Evolutionary conservation across 1,284 basidiomycete species (phyloP), one percentile per base, ranked within the genome.

Genomic region (Cryptococcus floricola): DNA sequence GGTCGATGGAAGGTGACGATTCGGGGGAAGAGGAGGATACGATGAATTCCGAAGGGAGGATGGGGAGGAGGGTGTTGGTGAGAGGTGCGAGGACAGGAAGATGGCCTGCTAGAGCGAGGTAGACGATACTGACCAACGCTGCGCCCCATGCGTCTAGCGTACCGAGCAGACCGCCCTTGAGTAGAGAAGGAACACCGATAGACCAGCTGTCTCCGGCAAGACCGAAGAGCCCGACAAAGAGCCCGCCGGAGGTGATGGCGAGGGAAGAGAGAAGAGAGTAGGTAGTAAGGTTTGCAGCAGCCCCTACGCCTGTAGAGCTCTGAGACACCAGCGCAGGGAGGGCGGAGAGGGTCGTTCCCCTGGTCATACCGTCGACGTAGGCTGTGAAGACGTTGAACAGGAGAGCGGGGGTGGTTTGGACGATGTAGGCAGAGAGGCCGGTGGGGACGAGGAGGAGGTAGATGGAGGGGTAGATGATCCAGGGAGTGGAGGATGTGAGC

Each of bases 131-230:
- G 5, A 56, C 59, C 10, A 68, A 41, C 27, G 62, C 58, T 5
- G 64, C 67, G 12, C 59, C 66, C 70, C 70, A 74, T 3, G 71
- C 57, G 49, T 76, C 74, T 12, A 74, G 58, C 4, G 71, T 74
- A 25, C 50, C 59, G 19, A 66, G 48, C 13, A 67, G 39, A 4
- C 70, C 68, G 13, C 69, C 69, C 19, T 60, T 57, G 12, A 76
- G 58, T 12, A 72, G 43, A 0, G 54, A 41, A 1, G 74, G 74
- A 13, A 54, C 54, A 13, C 59, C 59, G 8, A 70, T 42, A n/a
- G 52, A 52, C 71, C 71, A 76, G 4, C 58, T 42, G 6, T 52
- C 51, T 19, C 66, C 55, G 39, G 57, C 48, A 27, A 74, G 46
- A 2, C 71, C 66, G 45, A 75, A 54, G 0, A 54, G 34, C 28